Evolutionary conservation across 2,329 filamentous ascomycete genomes (phyloP), one percentile per base, ranked within the genome.

Genomic region (Verticillium nubilum): DNA sequence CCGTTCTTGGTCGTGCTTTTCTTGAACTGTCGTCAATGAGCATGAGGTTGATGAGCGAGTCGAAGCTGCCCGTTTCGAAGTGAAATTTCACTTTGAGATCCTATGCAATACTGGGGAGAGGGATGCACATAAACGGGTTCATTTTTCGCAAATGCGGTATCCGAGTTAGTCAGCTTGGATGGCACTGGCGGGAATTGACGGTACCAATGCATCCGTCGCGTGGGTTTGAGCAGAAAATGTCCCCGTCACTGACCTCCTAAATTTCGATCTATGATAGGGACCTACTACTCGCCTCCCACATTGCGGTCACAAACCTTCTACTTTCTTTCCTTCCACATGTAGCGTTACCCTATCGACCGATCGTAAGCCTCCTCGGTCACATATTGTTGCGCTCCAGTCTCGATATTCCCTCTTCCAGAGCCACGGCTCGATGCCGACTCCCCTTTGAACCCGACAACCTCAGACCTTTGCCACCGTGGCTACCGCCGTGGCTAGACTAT

Each of bases 401-500:
- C 42, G 19, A 47, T 7, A 23, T 9, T 6, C n/a, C 4, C 9
- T n/a, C 5, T 6, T 23, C 12, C 42, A 19, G 42, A 25, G 42
- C 42, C 42, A 10, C 42, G 42, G 42, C 42, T 47, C 42, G 10
- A 58, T 54, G 50, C 58, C 29, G 33, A 52, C 42, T 6, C 54
- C 57, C 47, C 60, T 55, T 19, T 60, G 55, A 59, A 56, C 54
- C 54, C 62, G 62, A 58, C 57, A 29, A 60, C 55, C 58, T 53
- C 60, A 19, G 25, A 53, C 52, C 28, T 55, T 53, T 55, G 52
- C 55, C 59, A 64, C 54, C 62, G 62, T 64, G 62, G 62, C 62
- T 56, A 52, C 53, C 62, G 59, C 61, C 58, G 47, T 75, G 73
- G 73, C 73, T 65, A 64, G 64, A 62, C 59, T 70, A 60, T 73